Base-by-base conservation (phyloP, 106 monocot genomes). In the Acorus gramineus region DNA sequence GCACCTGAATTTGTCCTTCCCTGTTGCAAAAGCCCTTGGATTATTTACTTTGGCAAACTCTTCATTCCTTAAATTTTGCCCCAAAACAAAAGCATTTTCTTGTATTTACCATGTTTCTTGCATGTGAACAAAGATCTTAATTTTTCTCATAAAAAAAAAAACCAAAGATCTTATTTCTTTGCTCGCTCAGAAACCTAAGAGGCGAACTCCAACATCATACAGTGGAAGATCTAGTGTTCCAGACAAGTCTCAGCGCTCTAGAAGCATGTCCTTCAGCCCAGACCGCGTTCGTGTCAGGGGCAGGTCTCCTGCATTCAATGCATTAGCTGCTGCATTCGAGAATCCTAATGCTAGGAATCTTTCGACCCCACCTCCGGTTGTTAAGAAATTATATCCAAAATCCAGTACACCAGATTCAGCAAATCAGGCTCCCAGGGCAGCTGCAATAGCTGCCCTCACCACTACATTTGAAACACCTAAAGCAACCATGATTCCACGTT, bases 281-380 rank as follows among this genome's bases (percentile, higher is more conserved):
- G 93, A 89, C 3, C 71, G 74, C 61, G 78, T 67, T 47, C 75
- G 83, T 47, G 74, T 85, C 28, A 80, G 93, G 48, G 89, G 93
- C 56, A 85, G 93, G 46, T 89, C 93, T 14, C 93, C 93, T 44
- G 89, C 89, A 45, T 93, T 93, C 56, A 89, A 81, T 75, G 83
- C 83, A 47, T 49, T 85, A 11, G 93, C 93, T 73, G 85, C 93
- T 57, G 77, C 63, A 51, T 93, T 93, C 66, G 93, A 93, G 74
- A 93, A 86, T 53, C 69, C 79, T 42, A 85, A 81, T 64, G 50
- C 82, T 10, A 78, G 93, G 46, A 92, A 89, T 72, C 81, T 89
- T 43, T 93, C 89, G 65, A 93, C 85, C 11, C 92, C 92, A 49
- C 93, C 93, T 54, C 83, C 93, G 52, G 64, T 75, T 42, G 74